These are phyloP conservation scores for Tricholoma furcatifolium DNA, from an alignment of 768 basidiomycete species.

Conservation along the genomic window DNA sequence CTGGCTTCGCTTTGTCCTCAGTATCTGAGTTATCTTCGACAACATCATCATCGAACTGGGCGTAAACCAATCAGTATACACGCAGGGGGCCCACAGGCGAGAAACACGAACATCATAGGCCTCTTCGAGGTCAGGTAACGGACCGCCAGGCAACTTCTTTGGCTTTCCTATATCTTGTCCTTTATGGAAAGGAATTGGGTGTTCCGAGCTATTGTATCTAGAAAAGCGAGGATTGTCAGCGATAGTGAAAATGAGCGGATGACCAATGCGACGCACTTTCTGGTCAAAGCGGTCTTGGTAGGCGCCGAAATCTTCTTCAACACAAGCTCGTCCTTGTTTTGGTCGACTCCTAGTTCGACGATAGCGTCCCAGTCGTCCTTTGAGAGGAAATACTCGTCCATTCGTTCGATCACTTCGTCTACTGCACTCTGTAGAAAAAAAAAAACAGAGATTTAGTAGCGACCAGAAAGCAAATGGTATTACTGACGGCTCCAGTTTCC, in stretches of 20 bases:
- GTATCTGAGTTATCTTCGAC: conserved; percentile 47
- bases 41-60: conserved; percentile 47
- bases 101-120: conserved; percentile 70
- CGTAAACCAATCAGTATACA: neutral
- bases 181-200: conserved; percentile 95
- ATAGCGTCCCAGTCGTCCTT: conserved; percentile 98
- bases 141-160: conserved; percentile 75
- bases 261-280: conserved; percentile 53
- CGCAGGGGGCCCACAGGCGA: neutral
- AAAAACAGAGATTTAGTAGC: neutral
- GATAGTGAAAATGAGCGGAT: neutral
- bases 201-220: conserved; percentile 87
- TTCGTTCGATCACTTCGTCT: conserved; percentile 76
- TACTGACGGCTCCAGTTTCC: conserved; percentile 70
- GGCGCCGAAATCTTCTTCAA: conserved; percentile 82
- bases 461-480: neutral
- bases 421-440: conserved; percentile 60
- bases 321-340: conserved; percentile 69
- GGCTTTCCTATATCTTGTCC: conserved; percentile 79
- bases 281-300: conserved; percentile 84
- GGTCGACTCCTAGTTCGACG: conserved; percentile 88
- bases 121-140: conserved; percentile 90
- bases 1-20: conserved; percentile 21
- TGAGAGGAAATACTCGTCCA: conserved; percentile 94
- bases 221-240: neutral